phyloP scores from a whole-genome alignment of 2,329 filamentous ascomycete species.

The Venturia effusa region DNA sequence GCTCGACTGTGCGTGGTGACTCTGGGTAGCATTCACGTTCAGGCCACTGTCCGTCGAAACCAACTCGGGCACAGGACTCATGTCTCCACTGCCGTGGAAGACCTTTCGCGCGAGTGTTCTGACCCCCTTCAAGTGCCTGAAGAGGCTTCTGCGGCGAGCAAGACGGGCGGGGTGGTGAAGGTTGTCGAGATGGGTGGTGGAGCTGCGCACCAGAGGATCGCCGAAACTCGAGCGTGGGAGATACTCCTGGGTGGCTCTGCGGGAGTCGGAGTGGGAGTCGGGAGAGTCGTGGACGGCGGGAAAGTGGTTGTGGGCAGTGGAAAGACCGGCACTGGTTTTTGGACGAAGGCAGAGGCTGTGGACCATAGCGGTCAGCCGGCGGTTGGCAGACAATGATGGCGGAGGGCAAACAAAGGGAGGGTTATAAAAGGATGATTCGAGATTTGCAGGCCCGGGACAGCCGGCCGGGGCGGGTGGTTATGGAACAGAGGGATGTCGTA shows the following conservation, averaged over 20 bases:
- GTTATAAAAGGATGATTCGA: neutral
- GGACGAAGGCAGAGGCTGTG: neutral
- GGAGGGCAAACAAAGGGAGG: neutral
- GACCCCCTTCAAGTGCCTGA: neutral
- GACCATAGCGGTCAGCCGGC: neutral
- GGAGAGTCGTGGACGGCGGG: neutral
- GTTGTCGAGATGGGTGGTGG: neutral
- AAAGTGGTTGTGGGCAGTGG: neutral
- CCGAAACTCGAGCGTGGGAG: neutral
- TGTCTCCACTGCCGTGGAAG: conserved; percentile 1
- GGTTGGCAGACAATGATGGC: neutral
- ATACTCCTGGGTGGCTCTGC: conserved; percentile 5
- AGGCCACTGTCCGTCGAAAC: neutral
- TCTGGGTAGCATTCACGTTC: neutral
- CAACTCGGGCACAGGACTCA: conserved; percentile 4
- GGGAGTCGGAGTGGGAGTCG: neutral
- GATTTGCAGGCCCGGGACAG: neutral
- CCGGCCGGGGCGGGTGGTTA: neutral
- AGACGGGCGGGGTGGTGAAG: conserved; percentile 1
- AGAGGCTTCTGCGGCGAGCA: neutral
- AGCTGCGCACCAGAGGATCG: neutral
- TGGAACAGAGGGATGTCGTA: neutral
- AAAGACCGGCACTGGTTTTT: neutral
- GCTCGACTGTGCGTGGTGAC: neutral
- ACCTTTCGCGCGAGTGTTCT: neutral